Base-by-base conservation (phyloP, 371 early-diverging fungal species). In the Dinochytrium kinnereticum region DNA sequence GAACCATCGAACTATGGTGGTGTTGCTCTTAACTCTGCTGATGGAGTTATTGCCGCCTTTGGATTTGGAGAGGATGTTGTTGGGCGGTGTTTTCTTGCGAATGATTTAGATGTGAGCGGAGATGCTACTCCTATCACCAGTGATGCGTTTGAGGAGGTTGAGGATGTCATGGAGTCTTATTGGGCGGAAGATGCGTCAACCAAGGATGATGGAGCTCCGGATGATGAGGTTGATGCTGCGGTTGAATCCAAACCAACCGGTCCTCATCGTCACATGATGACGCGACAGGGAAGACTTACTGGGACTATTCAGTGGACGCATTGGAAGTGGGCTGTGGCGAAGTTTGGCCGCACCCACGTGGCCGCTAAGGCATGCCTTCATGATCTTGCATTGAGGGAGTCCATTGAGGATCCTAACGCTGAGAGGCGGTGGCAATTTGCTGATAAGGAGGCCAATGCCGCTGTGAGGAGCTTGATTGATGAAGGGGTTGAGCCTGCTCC, bases 361-460 rank as follows among this genome's bases (percentile, higher is more conserved):
- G 49, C 68, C 21, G 40, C 69, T 5, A 69, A 50, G 28, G 49
- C 61, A n/a, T 38, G 55, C 26, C 69, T 68, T 37, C 59, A 73
- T 49, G 59, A 68, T 26, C 31, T 59, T 1, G 59, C 59, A 1
- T 51, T 68, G 49, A 31, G 74, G 36, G 69, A 66, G 28, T 15
- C 53, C 1, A n/a, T 21, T n/a, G 61, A 49, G 24, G 74, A 68
- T 19, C 49, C 39, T 1, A 59, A 73, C 53, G 28, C 49, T 26
- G 74, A 36, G 37, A 17, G 59, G 21, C 36, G 59, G 15, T 73
- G 74, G 74, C 66, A 66, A 26, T 73, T 73, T 69, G 69, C 57
- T 1, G 74, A 73, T 31, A 73, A 73, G 74, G 74, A 73, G 36
- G 74, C 74, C 36, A 68, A 73, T 50, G 37, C 37, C 21, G 74